Evolutionary conservation across 352 stramenopile genomes (phyloP), one percentile per base, ranked within the genome.

Genomic region (Phytopythium kandeliae): DNA sequence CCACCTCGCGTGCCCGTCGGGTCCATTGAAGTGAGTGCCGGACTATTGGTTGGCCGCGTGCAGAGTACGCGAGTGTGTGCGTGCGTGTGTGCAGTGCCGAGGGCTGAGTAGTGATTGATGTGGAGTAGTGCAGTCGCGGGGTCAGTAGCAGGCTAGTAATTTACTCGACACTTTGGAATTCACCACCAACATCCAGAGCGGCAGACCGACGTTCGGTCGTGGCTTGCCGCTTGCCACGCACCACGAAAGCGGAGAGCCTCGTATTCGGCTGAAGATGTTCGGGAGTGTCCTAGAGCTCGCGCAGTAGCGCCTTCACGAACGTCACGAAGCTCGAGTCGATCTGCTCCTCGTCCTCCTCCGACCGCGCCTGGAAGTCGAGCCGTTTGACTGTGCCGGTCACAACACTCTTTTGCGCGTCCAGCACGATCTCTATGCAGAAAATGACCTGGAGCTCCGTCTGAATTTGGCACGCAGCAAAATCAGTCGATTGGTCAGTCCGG

Each of bases 241-340:
- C 38, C n/a, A n/a, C n/a, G n/a, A n/a, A n/a, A n/a, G n/a, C n/a
- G n/a, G n/a, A n/a, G n/a, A n/a, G n/a, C n/a, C n/a, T n/a, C n/a
- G n/a, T n/a, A n/a, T n/a, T n/a, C n/a, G 38, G 7, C 22, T 26
- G 38, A n/a, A 1, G 30, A 8, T 25, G 3, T 28, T 15, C 16
- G 10, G 12, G 25, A 15, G 42, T 15, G 1, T 44, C 44, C 58
- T 86, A 89, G 57, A 94, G 62, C 41, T 82, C 62, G 61, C 76
- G 71, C 25, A 93, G 58, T 31, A 91, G 60, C 26, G 89, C 71
- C 65, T 92, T 78, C 51, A 92, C 85, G 64, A 86, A 90, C 58
- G 67, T 68, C 48, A 95, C 72, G 78, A 95, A 93, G 83, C 78
- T 90, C 36, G 67, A 62, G 44, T 92, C 78, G 58, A 95, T 83